Evolutionary conservation across 495 filamentous ascomycete species (phyloP), one percentile per base, ranked within the genome.

Genomic region (Talaromyces stipitatus): DNA sequence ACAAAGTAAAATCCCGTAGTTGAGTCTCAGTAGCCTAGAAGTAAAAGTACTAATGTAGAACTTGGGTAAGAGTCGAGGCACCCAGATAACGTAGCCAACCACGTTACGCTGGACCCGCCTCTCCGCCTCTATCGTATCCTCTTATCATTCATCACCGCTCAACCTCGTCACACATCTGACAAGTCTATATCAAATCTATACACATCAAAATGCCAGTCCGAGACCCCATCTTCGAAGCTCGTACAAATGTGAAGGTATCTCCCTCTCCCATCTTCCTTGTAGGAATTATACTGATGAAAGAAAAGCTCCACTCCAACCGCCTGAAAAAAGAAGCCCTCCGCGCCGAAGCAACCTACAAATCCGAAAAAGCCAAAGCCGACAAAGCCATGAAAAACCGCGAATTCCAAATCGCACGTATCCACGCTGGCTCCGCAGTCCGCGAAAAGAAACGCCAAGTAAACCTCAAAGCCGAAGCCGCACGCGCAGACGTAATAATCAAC

Each of bases 321-420:
- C 66, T 78, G 11, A 78, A 76, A 58, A 78, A 78, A 62, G 75
- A 78, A 58, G 71, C 75, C 29, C 62, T 64, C 32, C 71, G 75
- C 9, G 75, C 75, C 4, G 75, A 76, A 59, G 56, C 72, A 24
- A 78, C 75, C 33, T 78, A 65, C 69, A 76, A 78, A 60, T 71
- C 73, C 12, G 75, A 78, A 59, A 75, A 75, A 47, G 69, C 72
- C 22, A 78, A 78, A 67, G 75, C 75, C 27, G 75, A 78, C 60
- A 73, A 70, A 38, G 73, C 75, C 8, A 76, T 78, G 75, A 76
- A 76, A 56, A 73, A 74, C 59, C 73, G 66, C 50, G 75, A 78
- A 62, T 78, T 78, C 61, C 72, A 78, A 56, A 78, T 78, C 61
- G 75, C 75, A 54, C 73, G 75, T 33, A 78, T 78, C 64, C 75